Percentiles rank a stretch among this genome's conserved stretches.
These are phyloP conservation scores for Elsinoe ampelina DNA, from an alignment of 2,329 filamentous ascomycete species.

Conservation along the genomic window DNA sequence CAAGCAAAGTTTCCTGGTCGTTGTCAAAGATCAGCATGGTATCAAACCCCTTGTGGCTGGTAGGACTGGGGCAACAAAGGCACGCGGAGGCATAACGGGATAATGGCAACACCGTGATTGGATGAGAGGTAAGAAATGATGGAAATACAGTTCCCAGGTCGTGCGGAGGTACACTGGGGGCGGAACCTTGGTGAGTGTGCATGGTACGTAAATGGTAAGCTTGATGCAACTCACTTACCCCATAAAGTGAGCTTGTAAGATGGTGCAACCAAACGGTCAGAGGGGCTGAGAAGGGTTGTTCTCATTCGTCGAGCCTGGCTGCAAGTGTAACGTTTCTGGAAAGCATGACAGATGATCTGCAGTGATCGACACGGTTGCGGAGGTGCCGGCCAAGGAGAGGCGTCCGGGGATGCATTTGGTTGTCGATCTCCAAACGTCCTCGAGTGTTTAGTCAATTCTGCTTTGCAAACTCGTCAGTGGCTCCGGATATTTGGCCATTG, in stretches of 20 bases:
- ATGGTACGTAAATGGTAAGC: background rate
- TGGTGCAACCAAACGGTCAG: background rate
- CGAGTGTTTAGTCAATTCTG: background rate
- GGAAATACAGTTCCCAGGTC: background rate
- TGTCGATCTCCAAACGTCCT: background rate
- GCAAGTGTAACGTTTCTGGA: background rate
- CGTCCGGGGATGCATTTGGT: background rate
- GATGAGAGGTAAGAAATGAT: background rate
- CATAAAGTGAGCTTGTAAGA: background rate
- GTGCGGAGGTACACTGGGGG: background rate
- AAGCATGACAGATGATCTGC: constrained; percentile 6
- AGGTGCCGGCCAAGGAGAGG: background rate
- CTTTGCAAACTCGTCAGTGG: background rate
- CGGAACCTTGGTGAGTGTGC: background rate
- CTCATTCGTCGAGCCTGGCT: background rate
- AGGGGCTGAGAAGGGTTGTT: background rate
- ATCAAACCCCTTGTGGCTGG: background rate
- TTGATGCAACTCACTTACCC: background rate
- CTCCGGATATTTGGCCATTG: background rate
- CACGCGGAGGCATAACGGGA: background rate
- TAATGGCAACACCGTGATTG: constrained; percentile 2
- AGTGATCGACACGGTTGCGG: constrained; percentile 8
- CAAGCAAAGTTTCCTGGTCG: background rate
- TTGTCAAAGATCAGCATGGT: background rate
- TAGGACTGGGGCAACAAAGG: background rate